Evolutionary conservation across 2,329 filamentous ascomycete genomes (phyloP), one percentile per base, ranked within the genome.

Genomic region (Dichotomopilus funicola): DNA sequence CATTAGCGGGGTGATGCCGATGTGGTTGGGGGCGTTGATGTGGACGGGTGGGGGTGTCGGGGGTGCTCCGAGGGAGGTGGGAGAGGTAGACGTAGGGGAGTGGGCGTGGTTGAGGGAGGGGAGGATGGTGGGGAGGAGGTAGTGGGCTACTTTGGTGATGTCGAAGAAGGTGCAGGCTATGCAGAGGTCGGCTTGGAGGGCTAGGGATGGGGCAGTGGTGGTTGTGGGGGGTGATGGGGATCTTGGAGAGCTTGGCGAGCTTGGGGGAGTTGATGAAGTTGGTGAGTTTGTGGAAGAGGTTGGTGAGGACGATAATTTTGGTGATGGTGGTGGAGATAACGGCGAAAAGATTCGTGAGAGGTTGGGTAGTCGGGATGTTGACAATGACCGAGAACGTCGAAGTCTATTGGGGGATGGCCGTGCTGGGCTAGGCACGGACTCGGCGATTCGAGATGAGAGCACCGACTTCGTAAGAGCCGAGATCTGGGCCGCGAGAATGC

Each of bases 131-230:
- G 19, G 53, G 8, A 60, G 38, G 0, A 63, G 55, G 42, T 62
- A 59, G 40, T 52, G 55, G 5, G 54, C 37, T 8, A 62, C 54
- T n/a, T 57, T 59, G 55, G 46, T 36, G 4, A 59, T 52, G 55
- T 64, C 62, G 35, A 64, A 58, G 44, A 46, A 43, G 7, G 61
- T 55, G 50, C 53, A 56, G 40, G 49, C 61, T 35, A 58, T 46
- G 56, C 59, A 62, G n/a, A 64, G 58, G 45, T 63, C 61, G 7
- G 60, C 55, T 41, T 61, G 48, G 1, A 55, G 53, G 2, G 54
- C 19, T n/a, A 52, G 27, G 35, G 49, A 49, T 19, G 49, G 19
- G 37, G n/a, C 19, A 27, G 19, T 27, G 48, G 44, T 42, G 40
- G 6, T 10, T 42, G 6, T 13, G 47, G 33, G 42, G 8, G 49